Percentiles rank a stretch among this genome's conserved stretches.
phyloP scores from a whole-genome alignment of 352 stramenopile genomes.

The Phytophthora tubulina region DNA sequence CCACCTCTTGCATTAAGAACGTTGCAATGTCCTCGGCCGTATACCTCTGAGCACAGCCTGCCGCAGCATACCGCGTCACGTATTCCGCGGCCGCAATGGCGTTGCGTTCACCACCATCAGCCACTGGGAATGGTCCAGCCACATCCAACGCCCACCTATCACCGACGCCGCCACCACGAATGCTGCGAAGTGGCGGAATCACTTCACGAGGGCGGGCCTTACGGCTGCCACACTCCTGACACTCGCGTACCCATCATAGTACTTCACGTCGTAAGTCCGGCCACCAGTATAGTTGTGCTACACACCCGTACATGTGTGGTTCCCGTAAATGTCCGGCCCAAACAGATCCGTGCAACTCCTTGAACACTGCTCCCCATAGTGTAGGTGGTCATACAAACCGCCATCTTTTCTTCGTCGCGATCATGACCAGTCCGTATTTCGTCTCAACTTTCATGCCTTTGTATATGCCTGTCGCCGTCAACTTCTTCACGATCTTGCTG shows the following conservation, averaged over 20 bases:
- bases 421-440: not conserved
- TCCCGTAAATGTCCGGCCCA: not conserved
- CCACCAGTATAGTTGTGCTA: conserved; percentile 9
- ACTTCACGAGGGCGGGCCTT: conserved; percentile 17
- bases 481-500: not conserved
- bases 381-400: not conserved
- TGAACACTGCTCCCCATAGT: not conserved
- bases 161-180: conserved; percentile 21
- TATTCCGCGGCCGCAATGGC: conserved; percentile 20
- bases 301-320: not conserved
- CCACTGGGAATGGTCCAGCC: conserved; percentile 6
- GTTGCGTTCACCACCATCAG: conserved; percentile 11
- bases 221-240: not conserved
- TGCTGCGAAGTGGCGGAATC: conserved; percentile 29
- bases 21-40: not conserved
- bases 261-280: conserved; percentile 13
- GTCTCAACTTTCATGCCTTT: not conserved
- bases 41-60: not conserved
- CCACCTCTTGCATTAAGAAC: not conserved
- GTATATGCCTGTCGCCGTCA: not conserved
- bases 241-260: not conserved
- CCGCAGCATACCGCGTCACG: conserved; percentile 3
- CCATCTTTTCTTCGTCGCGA: not conserved
- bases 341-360: conserved; percentile 1
- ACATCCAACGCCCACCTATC: conserved; percentile 17